Evolutionary conservation across 495 filamentous ascomycete species (phyloP), one percentile per base, ranked within the genome.

Genomic region (Penicillium cataractarum): DNA sequence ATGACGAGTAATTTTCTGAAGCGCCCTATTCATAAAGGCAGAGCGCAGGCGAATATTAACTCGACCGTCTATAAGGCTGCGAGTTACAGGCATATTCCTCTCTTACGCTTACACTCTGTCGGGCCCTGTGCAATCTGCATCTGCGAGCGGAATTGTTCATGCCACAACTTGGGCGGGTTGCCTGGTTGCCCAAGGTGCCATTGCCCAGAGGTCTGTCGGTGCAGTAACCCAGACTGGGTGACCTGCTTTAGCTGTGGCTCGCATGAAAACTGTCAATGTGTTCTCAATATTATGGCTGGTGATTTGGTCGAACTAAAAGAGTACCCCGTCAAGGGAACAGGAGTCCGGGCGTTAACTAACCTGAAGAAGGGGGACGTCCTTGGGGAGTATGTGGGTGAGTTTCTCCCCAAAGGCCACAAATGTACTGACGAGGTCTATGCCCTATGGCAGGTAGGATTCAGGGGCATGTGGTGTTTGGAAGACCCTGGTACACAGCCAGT

Each of bases 251-350:
- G 71, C 9, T 78, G 76, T 27, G 49, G 26, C 0, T 63, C 64
- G 3, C 0, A 2, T 0, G 21, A 51, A 0, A 19, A 26, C 19
- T 76, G 74, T 60, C 17, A 58, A 1, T 76, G 76, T 56, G 22
- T 33, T 4, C 4, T 71, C 12, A 19, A 51, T 12, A 21, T 56
- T 7, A 48, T 64, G 1, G 51, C 67, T 5, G 71, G 64, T 26
- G 68, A 68, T 4, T 37, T 78, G 33, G 57, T 78, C 4, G 76
- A 81, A 60, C 64, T 81, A 2, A 53, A 64, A 12, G 74, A 79
- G 27, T 73, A 67, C 29, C 63, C 63, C 22, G 13, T 17, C 2
- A 74, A 61, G 46, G 77, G 77, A n/a, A 63, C 67, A 12, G 78
- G 77, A 0, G 65, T 80, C 22, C 71, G 77, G 3, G 57, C 70